A percentile compares a stretch with the other conserved stretches of the same genome.
phyloP scores from a whole-genome alignment of 1,284 basidiomycete genomes.

The Rhodotorula sp. region DNA sequence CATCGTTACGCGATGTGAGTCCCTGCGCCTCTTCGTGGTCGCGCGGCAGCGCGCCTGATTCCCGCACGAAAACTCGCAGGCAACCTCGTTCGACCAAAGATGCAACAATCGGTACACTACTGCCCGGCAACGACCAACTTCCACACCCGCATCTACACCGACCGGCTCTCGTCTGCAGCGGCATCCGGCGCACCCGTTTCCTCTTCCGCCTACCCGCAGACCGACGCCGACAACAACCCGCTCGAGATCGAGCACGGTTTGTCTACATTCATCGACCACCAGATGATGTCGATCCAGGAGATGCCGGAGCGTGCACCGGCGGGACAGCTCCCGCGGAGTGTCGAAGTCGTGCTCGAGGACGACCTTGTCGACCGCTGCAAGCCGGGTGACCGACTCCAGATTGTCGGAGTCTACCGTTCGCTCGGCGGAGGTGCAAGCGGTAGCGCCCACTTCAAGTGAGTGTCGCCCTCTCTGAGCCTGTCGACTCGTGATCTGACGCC shows the following conservation, averaged over 20 bases:
- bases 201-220: constrained; percentile 84
- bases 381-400: constrained; percentile 94
- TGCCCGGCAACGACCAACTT: constrained; percentile 81
- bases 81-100: constrained; percentile 96
- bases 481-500: not conserved
- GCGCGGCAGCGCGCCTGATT: too few species aligned
- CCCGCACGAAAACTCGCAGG: constrained; percentile 46
- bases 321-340: constrained; percentile 91
- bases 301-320: constrained; percentile 99
- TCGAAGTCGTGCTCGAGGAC: constrained; percentile 93
- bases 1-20: constrained; percentile 87
- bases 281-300: constrained; percentile 96
- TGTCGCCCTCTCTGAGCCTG: constrained; percentile 24
- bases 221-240: constrained; percentile 81
- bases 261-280: constrained; percentile 92
- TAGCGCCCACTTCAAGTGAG: constrained; percentile 81
- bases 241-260: constrained; percentile 91
- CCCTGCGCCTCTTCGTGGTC: not conserved
- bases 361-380: constrained; percentile 97
- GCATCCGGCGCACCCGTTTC: constrained; percentile 73
- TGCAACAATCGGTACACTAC: constrained; percentile 95
- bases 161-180: constrained; percentile 74
- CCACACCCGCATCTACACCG: constrained; percentile 87
- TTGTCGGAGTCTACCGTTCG: constrained; percentile 93
- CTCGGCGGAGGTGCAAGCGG: constrained; percentile 78